Percentiles rank a stretch among this genome's conserved stretches.
Conservation (phyloP, 495 filamentous ascomycete species). For the Chaetomium cochliodes region DNA sequence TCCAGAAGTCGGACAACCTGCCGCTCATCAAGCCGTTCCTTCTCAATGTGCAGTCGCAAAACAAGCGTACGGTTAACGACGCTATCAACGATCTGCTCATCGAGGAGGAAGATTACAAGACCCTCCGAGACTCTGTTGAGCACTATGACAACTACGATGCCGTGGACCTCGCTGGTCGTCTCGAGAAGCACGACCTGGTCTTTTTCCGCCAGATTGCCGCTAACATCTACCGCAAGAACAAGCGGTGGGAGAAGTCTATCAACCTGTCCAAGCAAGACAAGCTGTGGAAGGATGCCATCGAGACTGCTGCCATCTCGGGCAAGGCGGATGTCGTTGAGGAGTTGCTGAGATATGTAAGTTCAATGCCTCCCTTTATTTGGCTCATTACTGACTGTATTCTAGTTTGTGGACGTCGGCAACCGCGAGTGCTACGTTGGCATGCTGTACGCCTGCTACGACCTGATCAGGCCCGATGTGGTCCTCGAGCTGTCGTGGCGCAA, state of each 20-base stretch:
- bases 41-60: constrained; percentile 92
- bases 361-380: constrained; percentile 5
- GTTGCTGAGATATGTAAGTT: constrained; percentile 90
- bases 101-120: constrained; percentile 99
- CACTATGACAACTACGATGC: constrained; percentile 99
- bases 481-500: constrained; percentile 98
- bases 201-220: constrained; percentile 99
- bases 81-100: constrained; percentile 98
- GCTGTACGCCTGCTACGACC: constrained; percentile 98
- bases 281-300: constrained; percentile 99
- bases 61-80: constrained; percentile 96
- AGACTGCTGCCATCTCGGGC: constrained; percentile 93
- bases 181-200: constrained; percentile 95
- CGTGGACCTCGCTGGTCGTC: constrained; percentile 86
- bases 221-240: constrained; percentile 99
- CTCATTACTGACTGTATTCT: constrained; percentile 36
- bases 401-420: constrained; percentile 99
- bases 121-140: constrained; percentile 92
- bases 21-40: constrained; percentile 99
- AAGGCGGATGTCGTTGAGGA: constrained; percentile 94
- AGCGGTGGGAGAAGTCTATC: constrained; percentile 99
- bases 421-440: constrained; percentile 99
- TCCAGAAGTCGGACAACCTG: constrained; percentile 96
- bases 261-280: constrained; percentile 98
- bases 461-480: constrained; percentile 86